Percentiles rank a stretch among this genome's conserved stretches.
phyloP scores from a whole-genome alignment of 1,139 yeast genomes.

The Nakaseomyces delphensis region DNA sequence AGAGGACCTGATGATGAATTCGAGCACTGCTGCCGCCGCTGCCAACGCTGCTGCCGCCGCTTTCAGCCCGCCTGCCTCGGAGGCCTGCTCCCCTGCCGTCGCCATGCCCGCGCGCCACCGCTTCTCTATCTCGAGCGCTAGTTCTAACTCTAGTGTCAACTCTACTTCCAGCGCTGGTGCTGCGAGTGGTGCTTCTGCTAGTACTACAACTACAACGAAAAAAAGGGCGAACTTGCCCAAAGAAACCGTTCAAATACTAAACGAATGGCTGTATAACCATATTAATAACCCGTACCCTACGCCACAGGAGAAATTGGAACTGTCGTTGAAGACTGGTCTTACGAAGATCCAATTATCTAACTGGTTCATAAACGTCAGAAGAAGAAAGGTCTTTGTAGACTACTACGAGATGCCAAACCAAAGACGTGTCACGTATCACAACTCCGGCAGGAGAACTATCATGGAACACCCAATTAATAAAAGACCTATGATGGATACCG shows the following conservation, averaged over 20 bases:
- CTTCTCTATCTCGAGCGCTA: no score
- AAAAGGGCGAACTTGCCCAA: conserved; percentile 74
- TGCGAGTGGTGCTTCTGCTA: no score
- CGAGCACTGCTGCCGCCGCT: no score
- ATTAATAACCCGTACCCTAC: conserved; percentile 91
- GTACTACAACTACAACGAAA: neutral
- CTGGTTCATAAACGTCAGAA: conserved; percentile 94
- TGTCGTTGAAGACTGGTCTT: conserved; percentile 76
- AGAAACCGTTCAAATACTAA: conserved; percentile 71
- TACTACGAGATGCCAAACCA: conserved; percentile 14
- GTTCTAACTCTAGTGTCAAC: no score
- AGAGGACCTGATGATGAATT: neutral
- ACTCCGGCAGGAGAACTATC: neutral
- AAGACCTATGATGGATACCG: conserved; percentile 5
- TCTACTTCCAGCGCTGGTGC: neutral
- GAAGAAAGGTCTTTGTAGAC: conserved; percentile 54
- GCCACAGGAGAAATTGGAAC: conserved; percentile 73
- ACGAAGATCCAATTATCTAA: conserved; percentile 86
- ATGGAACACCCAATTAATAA: conserved; percentile 5
- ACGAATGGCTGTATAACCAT: conserved; percentile 79
- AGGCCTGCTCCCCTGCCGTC: neutral
- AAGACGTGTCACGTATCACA: conserved; percentile 14
- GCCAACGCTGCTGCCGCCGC: no score
- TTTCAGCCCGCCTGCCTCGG: neutral
- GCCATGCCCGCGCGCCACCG: neutral